A percentile compares a stretch with the other conserved stretches of the same genome.
These are phyloP conservation scores for Yamadazyma buinensis DNA, from an alignment of 1,139 yeast genomes.

Conservation along the genomic window DNA sequence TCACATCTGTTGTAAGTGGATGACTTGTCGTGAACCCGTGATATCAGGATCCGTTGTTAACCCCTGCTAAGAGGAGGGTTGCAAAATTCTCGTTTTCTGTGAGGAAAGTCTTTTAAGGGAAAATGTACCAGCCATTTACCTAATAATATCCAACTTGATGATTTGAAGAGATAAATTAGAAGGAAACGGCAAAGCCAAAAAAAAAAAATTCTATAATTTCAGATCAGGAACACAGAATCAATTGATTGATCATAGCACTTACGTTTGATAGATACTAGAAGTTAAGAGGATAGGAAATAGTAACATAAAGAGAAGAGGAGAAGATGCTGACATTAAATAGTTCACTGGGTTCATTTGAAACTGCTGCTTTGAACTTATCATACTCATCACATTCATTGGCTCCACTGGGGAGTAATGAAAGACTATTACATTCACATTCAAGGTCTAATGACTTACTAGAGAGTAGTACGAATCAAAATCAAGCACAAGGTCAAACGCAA, in stretches of 20 bases:
- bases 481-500: neutral
- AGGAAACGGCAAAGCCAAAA: no score
- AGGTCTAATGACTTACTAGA: no score
- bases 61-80: neutral
- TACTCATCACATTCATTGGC: conserved; percentile 13
- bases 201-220: no score
- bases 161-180: no score
- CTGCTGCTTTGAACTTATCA: conserved; percentile 13
- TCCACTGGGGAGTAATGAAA: conserved; percentile 12
- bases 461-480: no score
- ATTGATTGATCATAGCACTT: no score
- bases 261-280: no score
- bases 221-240: no score
- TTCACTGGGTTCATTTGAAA: conserved; percentile 13
- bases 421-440: conserved; percentile 1
- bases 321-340: conserved; percentile 7
- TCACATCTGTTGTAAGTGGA: neutral
- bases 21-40: neutral
- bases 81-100: no score
- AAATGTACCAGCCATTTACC: conserved; percentile 1
- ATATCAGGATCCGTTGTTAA: neutral
- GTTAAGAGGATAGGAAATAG: no score
- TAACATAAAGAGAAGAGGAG: neutral
- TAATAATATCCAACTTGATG: no score
- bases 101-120: no score